phyloP scores from a whole-genome alignment of 495 filamentous ascomycete genomes.

The Penicillium mononematosum region DNA sequence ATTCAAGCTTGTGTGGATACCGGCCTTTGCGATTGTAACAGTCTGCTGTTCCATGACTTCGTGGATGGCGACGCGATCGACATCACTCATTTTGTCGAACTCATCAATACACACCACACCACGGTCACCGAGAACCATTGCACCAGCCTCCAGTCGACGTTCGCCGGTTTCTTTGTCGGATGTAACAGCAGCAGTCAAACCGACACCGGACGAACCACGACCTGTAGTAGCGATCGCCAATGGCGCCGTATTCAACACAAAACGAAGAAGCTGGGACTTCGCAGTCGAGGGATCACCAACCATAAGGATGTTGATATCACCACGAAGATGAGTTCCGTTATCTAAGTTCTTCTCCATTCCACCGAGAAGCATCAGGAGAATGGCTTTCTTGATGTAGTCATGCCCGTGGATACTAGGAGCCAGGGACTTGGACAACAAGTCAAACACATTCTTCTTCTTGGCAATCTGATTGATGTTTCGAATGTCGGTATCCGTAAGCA shows the following conservation, averaged over 20 bases:
- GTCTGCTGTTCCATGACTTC: conserved; percentile 99
- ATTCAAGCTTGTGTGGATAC: conserved; percentile 97
- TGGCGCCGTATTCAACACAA: conserved; percentile 96
- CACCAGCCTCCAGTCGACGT: conserved; percentile 90
- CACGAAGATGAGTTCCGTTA: conserved; percentile 95
- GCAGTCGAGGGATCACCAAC: conserved; percentile 98
- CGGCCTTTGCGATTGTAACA: conserved; percentile 97
- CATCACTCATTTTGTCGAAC: conserved; percentile 99
- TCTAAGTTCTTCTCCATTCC: conserved; percentile 99
- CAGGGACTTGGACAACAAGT: conserved; percentile 89
- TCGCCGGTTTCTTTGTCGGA: conserved; percentile 97
- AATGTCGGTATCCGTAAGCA: conserved; percentile 96
- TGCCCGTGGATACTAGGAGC: conserved; percentile 98
- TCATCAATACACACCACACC: conserved; percentile 99
- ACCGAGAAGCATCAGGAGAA: conserved; percentile 93
- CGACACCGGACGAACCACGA: conserved; percentile 94
- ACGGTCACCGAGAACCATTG: conserved; percentile 96
- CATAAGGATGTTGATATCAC: conserved; percentile 99
- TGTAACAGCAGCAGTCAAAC: conserved; percentile 96
- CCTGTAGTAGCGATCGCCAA: conserved; percentile 97
- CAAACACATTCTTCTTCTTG: conserved; percentile 93
- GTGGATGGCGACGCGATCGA: conserved; percentile 97
- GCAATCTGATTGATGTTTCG: conserved; percentile 97
- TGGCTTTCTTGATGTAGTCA: conserved; percentile 97
- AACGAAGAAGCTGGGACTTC: conserved; percentile 95